Evolutionary conservation across 2,329 filamentous ascomycete genomes (phyloP).

Genomic region (Ascocoryne sarcoides): DNA sequence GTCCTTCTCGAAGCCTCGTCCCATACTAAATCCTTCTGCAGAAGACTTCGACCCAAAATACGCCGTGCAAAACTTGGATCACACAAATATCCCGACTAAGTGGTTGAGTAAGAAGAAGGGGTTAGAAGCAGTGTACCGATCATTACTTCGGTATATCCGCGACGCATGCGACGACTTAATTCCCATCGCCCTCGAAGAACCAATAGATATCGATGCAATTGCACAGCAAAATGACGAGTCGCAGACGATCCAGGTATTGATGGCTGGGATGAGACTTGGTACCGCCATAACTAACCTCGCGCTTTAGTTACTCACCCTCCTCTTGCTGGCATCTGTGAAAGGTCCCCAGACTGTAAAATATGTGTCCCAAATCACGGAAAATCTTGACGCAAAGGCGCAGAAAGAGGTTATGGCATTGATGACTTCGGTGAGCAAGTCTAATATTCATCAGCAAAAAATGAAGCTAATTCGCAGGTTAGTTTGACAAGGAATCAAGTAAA

Average conservation of each 20-base stretch:
- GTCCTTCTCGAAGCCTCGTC: background rate
- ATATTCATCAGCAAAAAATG: background rate
- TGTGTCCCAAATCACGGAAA: slow-evolving; percentile 36
- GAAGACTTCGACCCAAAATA: slow-evolving; percentile 52
- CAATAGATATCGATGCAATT: slow-evolving; percentile 47
- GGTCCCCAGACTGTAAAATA: slow-evolving; percentile 48
- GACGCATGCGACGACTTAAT: slow-evolving; percentile 43
- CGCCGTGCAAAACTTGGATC: slow-evolving; percentile 42
- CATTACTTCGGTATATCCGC: slow-evolving; percentile 46
- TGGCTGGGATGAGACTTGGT: background rate
- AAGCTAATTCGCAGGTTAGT: background rate
- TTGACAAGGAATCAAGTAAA: background rate
- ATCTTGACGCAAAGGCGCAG: slow-evolving; percentile 36
- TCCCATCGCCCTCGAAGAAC: slow-evolving; percentile 39
- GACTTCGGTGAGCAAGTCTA: slow-evolving; percentile 16
- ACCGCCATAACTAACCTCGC: slow-evolving; percentile 17
- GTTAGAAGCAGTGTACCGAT: slow-evolving; percentile 46
- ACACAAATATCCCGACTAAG: slow-evolving; percentile 32
- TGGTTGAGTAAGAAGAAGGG: slow-evolving; percentile 39
- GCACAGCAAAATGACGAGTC: slow-evolving; percentile 47
- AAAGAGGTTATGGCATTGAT: slow-evolving; percentile 30
- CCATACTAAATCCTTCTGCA: slow-evolving; percentile 35
- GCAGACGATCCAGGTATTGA: slow-evolving; percentile 42
- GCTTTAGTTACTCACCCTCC: slow-evolving; percentile 50
- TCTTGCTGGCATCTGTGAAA: slow-evolving; percentile 53